These are phyloP conservation scores for Punica granatum DNA, from an alignment of 345 rosid species.

Conservation along the genomic window DNA sequence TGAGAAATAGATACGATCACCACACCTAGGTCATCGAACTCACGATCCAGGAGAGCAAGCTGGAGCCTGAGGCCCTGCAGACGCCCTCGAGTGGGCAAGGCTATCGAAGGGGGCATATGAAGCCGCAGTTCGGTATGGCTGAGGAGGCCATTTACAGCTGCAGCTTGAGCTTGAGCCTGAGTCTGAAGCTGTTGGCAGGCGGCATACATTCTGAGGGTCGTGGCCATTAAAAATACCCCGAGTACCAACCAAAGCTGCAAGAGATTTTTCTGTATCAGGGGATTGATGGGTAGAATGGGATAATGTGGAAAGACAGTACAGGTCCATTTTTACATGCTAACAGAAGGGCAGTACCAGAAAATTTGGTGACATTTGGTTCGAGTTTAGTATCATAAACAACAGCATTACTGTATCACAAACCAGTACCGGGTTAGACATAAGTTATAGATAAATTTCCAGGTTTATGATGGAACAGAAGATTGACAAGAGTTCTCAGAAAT, in stretches of 20 bases:
- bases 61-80: slow-evolving; percentile 93
- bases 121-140: slow-evolving; percentile 81
- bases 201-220: slow-evolving; percentile 85
- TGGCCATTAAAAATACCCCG: slow-evolving; percentile 86
- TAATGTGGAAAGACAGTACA: neutral
- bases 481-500: slow-evolving; percentile 1
- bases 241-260: slow-evolving; percentile 91
- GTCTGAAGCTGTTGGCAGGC: slow-evolving; percentile 93
- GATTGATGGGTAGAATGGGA: neutral
- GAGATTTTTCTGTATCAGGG: neutral
- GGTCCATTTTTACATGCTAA: neutral
- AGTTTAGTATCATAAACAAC: slow-evolving; percentile 87
- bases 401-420: slow-evolving; percentile 56
- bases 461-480: slow-evolving; percentile 4
- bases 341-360: slow-evolving; percentile 54
- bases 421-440: neutral
- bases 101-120: slow-evolving; percentile 86
- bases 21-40: slow-evolving; percentile 86
- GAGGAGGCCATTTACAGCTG: slow-evolving; percentile 73
- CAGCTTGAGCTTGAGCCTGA: slow-evolving; percentile 90
- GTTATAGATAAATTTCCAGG: neutral
- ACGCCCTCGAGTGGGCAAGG: slow-evolving; percentile 81
- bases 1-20: neutral
- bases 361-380: slow-evolving; percentile 88
- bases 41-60: slow-evolving; percentile 92